Conservation (phyloP, 495 filamentous ascomycete species). For the Tuber magnatum region DNA sequence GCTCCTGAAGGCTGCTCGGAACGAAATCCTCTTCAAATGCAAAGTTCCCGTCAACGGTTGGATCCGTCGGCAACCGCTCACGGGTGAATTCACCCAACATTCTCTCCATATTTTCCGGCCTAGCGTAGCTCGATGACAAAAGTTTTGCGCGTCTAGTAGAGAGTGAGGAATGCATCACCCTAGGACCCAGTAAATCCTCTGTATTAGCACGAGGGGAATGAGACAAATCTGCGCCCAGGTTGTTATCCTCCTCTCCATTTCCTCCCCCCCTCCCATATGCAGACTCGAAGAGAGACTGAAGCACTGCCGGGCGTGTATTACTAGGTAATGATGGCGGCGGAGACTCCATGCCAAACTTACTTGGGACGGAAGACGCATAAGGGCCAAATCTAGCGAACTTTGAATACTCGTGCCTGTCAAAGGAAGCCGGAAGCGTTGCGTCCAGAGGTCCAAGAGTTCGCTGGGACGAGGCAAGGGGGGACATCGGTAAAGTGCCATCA, state of each 20-base stretch:
- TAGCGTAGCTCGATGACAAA: conserved; percentile 75
- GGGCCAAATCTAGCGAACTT: conserved; percentile 83
- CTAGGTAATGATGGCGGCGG: conserved; percentile 64
- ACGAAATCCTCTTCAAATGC: conserved; percentile 90
- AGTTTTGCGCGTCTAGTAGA: conserved; percentile 65
- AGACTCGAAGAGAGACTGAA: conserved; percentile 74
- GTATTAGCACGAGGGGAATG: conserved; percentile 47
- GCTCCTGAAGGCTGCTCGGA: conserved; percentile 76
- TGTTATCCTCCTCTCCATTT: conserved; percentile 45
- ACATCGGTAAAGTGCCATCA: conserved; percentile 61
- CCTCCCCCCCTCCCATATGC: conserved; percentile 58
- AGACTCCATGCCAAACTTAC: conserved; percentile 85
- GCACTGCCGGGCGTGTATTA: conserved; percentile 57
- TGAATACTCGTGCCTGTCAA: conserved; percentile 93
- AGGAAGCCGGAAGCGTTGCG: conserved; percentile 87
- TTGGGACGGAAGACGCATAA: conserved; percentile 85
- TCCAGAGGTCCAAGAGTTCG: conserved; percentile 55
- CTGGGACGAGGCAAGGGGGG: conserved; percentile 63
- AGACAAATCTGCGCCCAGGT: conserved; percentile 46
- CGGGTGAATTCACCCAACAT: conserved; percentile 29
- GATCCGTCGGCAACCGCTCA: conserved; percentile 50
- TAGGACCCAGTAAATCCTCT: conserved; percentile 58
- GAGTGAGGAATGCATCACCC: conserved; percentile 54
- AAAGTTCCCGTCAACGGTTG: conserved; percentile 79
- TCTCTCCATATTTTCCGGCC: conserved; percentile 59